Percentiles rank a stretch among this genome's conserved stretches.
phyloP scores from a whole-genome alignment of 176 grass and related monocot species.

The Oryza australiensis region DNA sequence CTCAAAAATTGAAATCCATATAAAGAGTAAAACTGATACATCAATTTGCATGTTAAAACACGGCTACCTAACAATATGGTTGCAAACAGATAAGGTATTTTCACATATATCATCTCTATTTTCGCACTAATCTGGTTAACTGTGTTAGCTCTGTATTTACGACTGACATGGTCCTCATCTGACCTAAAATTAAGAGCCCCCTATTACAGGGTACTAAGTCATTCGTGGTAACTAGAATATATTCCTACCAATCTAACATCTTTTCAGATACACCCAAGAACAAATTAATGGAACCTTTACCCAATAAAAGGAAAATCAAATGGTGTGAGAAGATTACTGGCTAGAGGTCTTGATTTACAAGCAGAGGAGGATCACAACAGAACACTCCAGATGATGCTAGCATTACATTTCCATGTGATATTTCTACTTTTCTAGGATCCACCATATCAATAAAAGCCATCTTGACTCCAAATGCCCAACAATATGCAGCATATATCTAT shows the following conservation, averaged over 20 bases:
- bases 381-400: constrained; percentile 3
- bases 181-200: background rate
- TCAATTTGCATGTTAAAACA: background rate
- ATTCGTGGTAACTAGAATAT: background rate
- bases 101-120: background rate
- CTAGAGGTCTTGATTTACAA: background rate
- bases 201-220: background rate
- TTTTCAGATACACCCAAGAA: background rate
- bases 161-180: background rate
- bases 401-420: background rate
- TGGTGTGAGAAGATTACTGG: constrained; percentile 16
- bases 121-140: background rate
- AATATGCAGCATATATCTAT: background rate
- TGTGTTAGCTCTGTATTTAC: background rate
- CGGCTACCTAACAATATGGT: too few relatives aligned
- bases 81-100: background rate
- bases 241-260: background rate
- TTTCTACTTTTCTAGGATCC: background rate
- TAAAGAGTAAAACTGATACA: background rate
- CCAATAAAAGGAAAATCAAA: constrained; percentile 1
- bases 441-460: background rate
- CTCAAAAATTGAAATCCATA: background rate
- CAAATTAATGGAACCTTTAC: background rate
- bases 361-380: constrained; percentile 11
- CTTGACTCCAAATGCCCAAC: background rate